Evolutionary conservation across 2,329 filamentous ascomycete genomes (phyloP).

Genomic region (Colletotrichum sansevieriae): DNA sequence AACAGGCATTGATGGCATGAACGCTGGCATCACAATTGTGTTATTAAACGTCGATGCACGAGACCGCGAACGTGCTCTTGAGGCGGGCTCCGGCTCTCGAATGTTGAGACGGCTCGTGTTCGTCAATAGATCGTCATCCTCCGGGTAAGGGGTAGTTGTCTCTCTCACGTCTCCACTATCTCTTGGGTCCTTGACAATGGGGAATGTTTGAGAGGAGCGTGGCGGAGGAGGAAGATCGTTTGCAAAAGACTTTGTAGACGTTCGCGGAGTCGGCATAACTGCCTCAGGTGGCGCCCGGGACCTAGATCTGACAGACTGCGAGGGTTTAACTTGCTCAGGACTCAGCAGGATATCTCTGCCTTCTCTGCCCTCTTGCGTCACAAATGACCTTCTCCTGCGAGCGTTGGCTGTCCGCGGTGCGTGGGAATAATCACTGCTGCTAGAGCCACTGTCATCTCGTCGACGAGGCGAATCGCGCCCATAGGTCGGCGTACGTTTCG

Average conservation of each 20-base stretch:
- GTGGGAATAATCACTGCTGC: slow-evolving; percentile 55
- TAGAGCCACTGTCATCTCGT: slow-evolving; percentile 54
- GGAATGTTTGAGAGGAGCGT: slow-evolving; percentile 50
- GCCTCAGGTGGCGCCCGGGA: slow-evolving; percentile 50
- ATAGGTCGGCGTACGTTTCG: slow-evolving; percentile 47
- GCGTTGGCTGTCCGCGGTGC: slow-evolving; percentile 46
- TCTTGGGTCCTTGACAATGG: slow-evolving; percentile 38
- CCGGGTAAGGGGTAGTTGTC: slow-evolving; percentile 47
- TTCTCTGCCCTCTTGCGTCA: slow-evolving; percentile 52
- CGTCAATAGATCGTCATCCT: slow-evolving; percentile 47
- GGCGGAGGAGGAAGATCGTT: slow-evolving; percentile 41
- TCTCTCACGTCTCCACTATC: slow-evolving; percentile 33
- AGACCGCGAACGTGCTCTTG: slow-evolving; percentile 43
- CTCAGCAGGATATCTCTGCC: slow-evolving; percentile 38
- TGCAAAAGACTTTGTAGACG: slow-evolving; percentile 35
- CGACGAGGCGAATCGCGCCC: slow-evolving; percentile 46
- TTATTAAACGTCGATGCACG: slow-evolving; percentile 47
- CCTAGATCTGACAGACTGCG: slow-evolving; percentile 46
- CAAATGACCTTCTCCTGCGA: slow-evolving; percentile 51
- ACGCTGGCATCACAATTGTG: slow-evolving; percentile 39
- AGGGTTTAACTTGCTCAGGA: slow-evolving; percentile 43
- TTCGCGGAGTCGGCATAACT: slow-evolving; percentile 49
- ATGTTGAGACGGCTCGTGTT: slow-evolving; percentile 41
- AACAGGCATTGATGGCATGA: slow-evolving; percentile 43
- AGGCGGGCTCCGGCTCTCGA: slow-evolving; percentile 29